Evolutionary conservation across 2,329 filamentous ascomycete genomes (phyloP).

Genomic region (Colletotrichum sp.): DNA sequence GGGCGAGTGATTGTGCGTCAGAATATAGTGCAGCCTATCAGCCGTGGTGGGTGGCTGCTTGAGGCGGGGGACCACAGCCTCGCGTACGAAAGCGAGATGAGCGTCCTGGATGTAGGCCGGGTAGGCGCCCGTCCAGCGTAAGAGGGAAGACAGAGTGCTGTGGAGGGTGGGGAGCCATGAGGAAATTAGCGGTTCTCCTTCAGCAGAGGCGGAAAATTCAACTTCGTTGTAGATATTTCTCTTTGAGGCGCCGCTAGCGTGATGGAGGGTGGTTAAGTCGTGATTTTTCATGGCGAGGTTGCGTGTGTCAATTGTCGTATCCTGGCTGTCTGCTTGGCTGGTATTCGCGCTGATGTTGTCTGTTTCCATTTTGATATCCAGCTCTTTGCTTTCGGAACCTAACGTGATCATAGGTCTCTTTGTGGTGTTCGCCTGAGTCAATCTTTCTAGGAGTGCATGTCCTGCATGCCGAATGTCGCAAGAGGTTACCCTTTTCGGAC

Average conservation of each 20-base stretch:
- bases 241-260: neutral
- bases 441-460: neutral
- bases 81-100: constrained; percentile 3
- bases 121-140: constrained; percentile 5
- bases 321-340: neutral
- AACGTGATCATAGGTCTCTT: neutral
- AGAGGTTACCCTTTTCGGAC: neutral
- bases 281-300: neutral
- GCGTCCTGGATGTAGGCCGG: neutral
- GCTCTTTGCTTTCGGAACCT: neutral
- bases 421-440: neutral
- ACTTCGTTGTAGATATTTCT: neutral
- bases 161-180: neutral
- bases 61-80: neutral
- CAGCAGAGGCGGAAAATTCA: neutral
- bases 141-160: neutral
- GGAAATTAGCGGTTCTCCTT: neutral
- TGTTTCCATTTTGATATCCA: neutral
- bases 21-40: neutral
- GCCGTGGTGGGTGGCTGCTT: neutral
- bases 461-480: neutral
- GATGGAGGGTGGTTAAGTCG: neutral
- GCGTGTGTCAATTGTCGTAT: neutral
- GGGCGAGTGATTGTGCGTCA: neutral
- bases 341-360: neutral